Evolutionary conservation across 2,329 filamentous ascomycete species (phyloP), one percentile per base, ranked within the genome.

Genomic region (Nemania sp.): DNA sequence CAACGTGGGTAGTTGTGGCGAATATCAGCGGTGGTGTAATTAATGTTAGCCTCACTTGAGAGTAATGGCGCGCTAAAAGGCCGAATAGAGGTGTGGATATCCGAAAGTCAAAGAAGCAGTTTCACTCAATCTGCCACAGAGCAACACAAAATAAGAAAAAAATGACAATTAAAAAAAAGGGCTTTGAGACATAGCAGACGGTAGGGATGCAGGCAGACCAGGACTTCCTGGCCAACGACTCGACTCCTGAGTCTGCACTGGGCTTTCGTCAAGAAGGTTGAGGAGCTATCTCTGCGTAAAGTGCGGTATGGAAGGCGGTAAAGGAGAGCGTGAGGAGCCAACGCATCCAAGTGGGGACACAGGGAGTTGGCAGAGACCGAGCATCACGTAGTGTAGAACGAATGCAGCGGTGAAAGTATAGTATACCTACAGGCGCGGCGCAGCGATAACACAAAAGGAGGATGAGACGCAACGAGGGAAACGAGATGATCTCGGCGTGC

Each of bases 31-130:
- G 18, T 67, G 67, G 72, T 68, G 69, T 70, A 71, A 66, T 64
- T 70, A 69, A 68, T 66, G 73, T 72, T 72, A 75, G 73, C 72
- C 73, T 74, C 73, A 75, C 71, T 75, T 70, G 69, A 55, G 60
- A 60, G 60, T 62, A 68, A 64, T 66, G 56, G 66, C 70, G 69
- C 69, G 68, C 65, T 66, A 62, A 66, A 62, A 55, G 24, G 45
- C n/a, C 55, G 53, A 70, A 62, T 49, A 58, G 29, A 57, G 55
- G 64, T 60, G 66, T 69, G 63, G 63, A 55, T 62, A 65, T 55
- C 45, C 45, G 47, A 47, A 24, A 41, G 20, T 24, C 68, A 59
- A 67, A 54, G 57, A 66, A 60, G 64, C 45, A 59, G 71, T 69
- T 55, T 62, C 54, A 66, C 47, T 58, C 65, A n/a, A 64, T 70